Evolutionary conservation across 495 filamentous ascomycete species (phyloP), one percentile per base, ranked within the genome.

Genomic region (Hyphodiscus hymeniophilus): DNA sequence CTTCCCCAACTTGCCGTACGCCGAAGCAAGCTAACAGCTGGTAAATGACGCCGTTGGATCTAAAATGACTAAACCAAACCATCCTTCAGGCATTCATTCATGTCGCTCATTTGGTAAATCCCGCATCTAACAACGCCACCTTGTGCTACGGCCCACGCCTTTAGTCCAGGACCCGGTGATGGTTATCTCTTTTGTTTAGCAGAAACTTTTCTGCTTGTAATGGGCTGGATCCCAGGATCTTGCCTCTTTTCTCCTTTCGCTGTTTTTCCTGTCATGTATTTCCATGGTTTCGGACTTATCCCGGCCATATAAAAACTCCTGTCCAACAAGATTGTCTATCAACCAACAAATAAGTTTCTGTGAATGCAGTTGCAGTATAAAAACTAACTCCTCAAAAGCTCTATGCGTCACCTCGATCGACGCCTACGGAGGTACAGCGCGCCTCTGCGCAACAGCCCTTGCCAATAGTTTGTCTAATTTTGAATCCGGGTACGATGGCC

Each of bases 381-480:
- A 21, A 34, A n/a, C n/a, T n/a, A n/a, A n/a, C n/a, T n/a, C n/a
- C n/a, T n/a, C n/a, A n/a, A n/a, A n/a, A n/a, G n/a, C n/a, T n/a
- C n/a, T n/a, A n/a, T n/a, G n/a, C n/a, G n/a, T 18, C 32, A 30
- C 38, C 34, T 20, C 33, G 41, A 50, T 50, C 47, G 47, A 31
- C 47, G 12, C 16, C 42, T 42, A 43, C 12, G 31, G 30, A 33
- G 47, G 34, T 34, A 54, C 49, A 40, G 39, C 12, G 16, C 45
- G 32, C 30, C 45, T 41, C 45, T 40, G 32, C 45, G 28, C 41
- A 32, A 49, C 12, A 11, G 38, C 51, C 40, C 39, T 50, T 24
- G 26, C 26, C 35, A 51, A 50, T 55, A 54, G 45, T 42, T 46
- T 26, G 42, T 22, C 30, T 22, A 40, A 34, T 41, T 46, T 46